Evolutionary conservation across 345 rosid species (phyloP).

Genomic region (Hibiscus syriacus): DNA sequence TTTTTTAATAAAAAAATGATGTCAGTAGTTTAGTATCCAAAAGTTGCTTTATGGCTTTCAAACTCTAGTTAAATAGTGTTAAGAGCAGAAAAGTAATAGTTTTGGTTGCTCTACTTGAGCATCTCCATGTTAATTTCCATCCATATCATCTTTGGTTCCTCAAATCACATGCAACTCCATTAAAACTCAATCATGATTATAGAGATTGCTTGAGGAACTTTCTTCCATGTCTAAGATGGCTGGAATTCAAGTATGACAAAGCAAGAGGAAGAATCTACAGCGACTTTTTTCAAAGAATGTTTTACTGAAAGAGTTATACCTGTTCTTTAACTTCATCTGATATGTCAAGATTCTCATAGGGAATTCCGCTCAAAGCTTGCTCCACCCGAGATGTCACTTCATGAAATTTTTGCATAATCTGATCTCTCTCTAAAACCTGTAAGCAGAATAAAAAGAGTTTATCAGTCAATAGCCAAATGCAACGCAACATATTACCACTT

Average conservation of each 20-base stretch:
- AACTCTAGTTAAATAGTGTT: not conserved
- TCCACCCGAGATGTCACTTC: constrained; percentile 63
- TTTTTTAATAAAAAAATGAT: not conserved
- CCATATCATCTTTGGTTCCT: not conserved
- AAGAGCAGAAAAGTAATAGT: not conserved
- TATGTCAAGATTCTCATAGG: constrained; percentile 68
- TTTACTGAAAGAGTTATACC: constrained; percentile 30
- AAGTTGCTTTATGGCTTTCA: not conserved
- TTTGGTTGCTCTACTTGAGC: not conserved
- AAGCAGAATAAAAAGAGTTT: constrained; percentile 1
- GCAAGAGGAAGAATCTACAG: not conserved
- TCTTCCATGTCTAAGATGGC: not conserved
- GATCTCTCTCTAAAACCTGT: constrained; percentile 84
- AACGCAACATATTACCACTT: not conserved
- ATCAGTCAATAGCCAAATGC: not conserved
- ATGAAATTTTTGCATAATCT: constrained; percentile 52
- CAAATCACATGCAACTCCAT: not conserved
- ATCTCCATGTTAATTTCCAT: not conserved
- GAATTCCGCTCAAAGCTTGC: constrained; percentile 61
- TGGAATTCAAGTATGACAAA: not conserved
- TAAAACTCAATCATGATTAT: not conserved
- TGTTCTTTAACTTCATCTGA: constrained; percentile 98
- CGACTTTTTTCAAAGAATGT: not conserved
- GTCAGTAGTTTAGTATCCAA: not conserved
- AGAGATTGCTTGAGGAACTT: not conserved